Conservation (phyloP, 78 protist species). For the Dictyostelium intermedium region DNA sequence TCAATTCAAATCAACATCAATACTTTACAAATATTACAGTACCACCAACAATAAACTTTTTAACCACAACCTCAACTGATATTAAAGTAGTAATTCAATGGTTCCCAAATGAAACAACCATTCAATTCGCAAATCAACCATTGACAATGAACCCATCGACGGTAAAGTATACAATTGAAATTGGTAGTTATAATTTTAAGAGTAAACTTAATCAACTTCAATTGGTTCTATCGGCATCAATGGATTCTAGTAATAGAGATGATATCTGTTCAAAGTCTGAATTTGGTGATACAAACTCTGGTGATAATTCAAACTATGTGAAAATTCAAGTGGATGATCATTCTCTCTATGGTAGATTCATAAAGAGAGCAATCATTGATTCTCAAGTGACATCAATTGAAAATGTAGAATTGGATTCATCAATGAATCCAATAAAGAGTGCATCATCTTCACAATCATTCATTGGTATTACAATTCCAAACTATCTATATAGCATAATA, state of each 20-base stretch:
- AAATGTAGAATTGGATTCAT: not conserved
- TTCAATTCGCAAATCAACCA: not conserved
- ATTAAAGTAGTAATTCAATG: not conserved
- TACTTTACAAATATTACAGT: conserved; percentile 1
- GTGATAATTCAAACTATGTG: not conserved
- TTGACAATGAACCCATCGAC: not conserved
- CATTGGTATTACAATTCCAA: not conserved
- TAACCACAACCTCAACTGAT: not conserved
- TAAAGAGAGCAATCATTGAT: not conserved
- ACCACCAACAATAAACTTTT: too few species aligned
- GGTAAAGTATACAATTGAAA: conserved; percentile 5
- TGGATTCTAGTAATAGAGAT: not conserved
- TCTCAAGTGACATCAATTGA: not conserved
- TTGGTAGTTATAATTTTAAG: not conserved
- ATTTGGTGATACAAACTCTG: not conserved
- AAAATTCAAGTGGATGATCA: too few species aligned
- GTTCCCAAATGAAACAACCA: not conserved
- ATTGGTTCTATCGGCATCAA: not conserved
- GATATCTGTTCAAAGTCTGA: not conserved
- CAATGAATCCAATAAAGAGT: not conserved
- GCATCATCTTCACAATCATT: not conserved
- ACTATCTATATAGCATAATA: not conserved
- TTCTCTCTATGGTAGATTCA: too few species aligned
- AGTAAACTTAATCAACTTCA: not conserved
- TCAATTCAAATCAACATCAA: too few species aligned